These are phyloP conservation scores for Cajanus cajan DNA, from an alignment of 306 rosid species.

Conservation along the genomic window DNA sequence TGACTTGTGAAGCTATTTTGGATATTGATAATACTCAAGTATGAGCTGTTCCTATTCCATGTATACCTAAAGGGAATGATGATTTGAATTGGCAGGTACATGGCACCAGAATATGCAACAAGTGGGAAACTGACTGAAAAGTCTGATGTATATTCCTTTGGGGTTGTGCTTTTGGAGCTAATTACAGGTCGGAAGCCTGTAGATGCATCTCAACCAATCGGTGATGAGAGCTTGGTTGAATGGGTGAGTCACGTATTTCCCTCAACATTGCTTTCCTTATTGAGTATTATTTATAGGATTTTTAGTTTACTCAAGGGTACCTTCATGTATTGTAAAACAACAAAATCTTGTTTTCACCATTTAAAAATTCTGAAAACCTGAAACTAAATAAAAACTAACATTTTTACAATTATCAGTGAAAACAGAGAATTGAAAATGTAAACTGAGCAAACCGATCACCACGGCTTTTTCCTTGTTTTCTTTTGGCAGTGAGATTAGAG, in stretches of 20 bases:
- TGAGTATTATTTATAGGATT: not conserved
- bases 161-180: slow-evolving; percentile 95
- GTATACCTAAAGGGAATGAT: slow-evolving; percentile 33
- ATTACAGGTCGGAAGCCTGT: slow-evolving; percentile 95
- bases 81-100: slow-evolving; percentile 61
- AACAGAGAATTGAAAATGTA: no score
- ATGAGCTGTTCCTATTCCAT: not conserved
- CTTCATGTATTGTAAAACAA: not conserved
- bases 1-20: not conserved
- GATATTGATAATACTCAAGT: not conserved
- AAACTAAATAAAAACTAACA: no score
- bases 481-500: no score
- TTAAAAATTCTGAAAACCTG: not conserved
- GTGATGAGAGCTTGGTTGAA: slow-evolving; percentile 96
- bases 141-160: slow-evolving; percentile 92
- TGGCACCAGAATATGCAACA: slow-evolving; percentile 99
- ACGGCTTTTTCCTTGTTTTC: no score
- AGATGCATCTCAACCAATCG: slow-evolving; percentile 90
- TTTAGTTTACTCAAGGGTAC: not conserved
- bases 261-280: not conserved
- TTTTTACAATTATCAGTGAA: no score
- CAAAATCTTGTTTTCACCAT: not conserved
- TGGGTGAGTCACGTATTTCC: slow-evolving; percentile 61
- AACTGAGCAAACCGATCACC: no score
- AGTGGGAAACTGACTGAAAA: slow-evolving; percentile 97